Base-by-base conservation (phyloP, 1,284 basidiomycete genomes). In the Heimioporus retisporus region DNA sequence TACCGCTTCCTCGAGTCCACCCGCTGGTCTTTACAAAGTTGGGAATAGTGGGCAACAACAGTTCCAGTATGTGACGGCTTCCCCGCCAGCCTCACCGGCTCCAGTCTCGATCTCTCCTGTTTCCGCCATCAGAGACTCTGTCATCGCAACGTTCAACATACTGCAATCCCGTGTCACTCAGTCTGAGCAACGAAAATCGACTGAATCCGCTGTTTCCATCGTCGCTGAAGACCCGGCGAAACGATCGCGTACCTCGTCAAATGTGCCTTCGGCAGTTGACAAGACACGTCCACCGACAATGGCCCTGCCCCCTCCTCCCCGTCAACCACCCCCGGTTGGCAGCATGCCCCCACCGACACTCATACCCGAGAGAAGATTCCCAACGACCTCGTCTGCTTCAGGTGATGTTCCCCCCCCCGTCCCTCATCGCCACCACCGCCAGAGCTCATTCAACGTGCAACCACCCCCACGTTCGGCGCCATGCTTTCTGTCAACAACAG, bases 391-490 rank as follows among this genome's bases (percentile, higher is more conserved):
- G 15, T 82, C 81, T 70, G 84, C 84, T 14, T 83, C 84, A 13
- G 81, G 84, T 61, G 90, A 90, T 65, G 75, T 80, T 10, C 90
- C 91, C 13, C 95, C 96, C 92, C 93, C 25, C 85, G 95, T 60
- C 95, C 96, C 0, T 93, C 90, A 1, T 97, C 96, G 1, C 95
- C 96, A 2, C 95, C 96, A 8, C 96, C 96, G 7, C 84, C 92
- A 18, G 95, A 97, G 66, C 91, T 96, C 72, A 90, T 96, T 68
- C 90, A 94, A 71, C 91, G 95, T 31, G 94, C 95, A 2, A 93
- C 93, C 2, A 95, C 94, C 0, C 94, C 96, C 0, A 90, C 90
- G 4, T 89, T 94, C 74, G 90, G 91, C 15, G 80, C 87, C 16
- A 84, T 86, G 60, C 82, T 93, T 28, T 84, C 86, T 43, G 85